Conservation (phyloP, 805 yeast genomes). For the Martiniozyma abietophila region DNA sequence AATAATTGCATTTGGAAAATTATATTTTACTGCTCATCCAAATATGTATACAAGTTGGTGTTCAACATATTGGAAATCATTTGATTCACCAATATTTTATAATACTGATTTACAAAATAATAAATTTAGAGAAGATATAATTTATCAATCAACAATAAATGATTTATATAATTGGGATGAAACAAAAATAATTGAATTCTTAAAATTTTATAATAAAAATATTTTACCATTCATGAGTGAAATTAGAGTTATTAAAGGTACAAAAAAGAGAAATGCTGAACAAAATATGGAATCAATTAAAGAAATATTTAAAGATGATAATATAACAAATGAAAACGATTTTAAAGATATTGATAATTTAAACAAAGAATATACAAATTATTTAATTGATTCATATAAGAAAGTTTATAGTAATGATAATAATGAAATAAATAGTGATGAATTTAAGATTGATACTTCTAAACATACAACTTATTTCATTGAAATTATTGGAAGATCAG, state of each 20-base stretch:
- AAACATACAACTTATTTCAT: slow-evolving; percentile 2
- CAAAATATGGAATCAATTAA: slow-evolving; percentile 3
- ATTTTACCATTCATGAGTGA: slow-evolving; percentile 3
- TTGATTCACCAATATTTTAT: slow-evolving; percentile 1
- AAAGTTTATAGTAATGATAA: neutral
- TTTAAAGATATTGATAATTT: too few species aligned
- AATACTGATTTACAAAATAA: slow-evolving; percentile 11
- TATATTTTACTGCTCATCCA: slow-evolving; percentile 23
- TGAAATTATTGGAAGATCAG: slow-evolving; percentile 1
- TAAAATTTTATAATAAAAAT: slow-evolving; percentile 31
- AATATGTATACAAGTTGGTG: slow-evolving; percentile 24
- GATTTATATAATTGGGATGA: slow-evolving; percentile 41
- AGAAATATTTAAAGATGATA: slow-evolving; percentile 1
- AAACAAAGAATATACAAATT: slow-evolving; percentile 1
- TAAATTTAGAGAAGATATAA: slow-evolving; percentile 12
- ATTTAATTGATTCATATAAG: neutral
- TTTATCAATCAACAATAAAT: slow-evolving; percentile 21
- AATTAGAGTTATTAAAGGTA: neutral
- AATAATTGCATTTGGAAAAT: slow-evolving; percentile 25
- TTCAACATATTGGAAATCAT: slow-evolving; percentile 7
- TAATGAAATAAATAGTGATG: too few species aligned
- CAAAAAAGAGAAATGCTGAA: neutral
- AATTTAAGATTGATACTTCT: slow-evolving; percentile 1
- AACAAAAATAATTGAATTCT: slow-evolving; percentile 35
- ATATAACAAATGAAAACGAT: neutral